Evolutionary conservation across 768 basidiomycete genomes (phyloP).

Genomic region (Phlebiopsis gigantea): DNA sequence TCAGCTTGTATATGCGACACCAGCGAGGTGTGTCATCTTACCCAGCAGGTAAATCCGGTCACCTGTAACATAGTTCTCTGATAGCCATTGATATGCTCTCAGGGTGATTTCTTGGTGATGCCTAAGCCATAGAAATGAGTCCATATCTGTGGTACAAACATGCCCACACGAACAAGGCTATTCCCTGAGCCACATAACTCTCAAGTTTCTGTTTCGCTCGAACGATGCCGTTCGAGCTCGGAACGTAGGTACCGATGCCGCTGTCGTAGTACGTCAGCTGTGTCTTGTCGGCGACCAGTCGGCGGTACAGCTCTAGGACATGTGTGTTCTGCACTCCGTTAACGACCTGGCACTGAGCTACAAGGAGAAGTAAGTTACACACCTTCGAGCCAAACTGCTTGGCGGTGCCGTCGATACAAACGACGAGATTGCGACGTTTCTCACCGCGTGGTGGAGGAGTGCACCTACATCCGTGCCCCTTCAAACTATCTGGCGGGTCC

Average conservation of each 20-base stretch:
- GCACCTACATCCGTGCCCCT: no score
- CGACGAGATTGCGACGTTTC: neutral
- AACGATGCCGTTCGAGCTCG: no score
- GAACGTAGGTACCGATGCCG: neutral
- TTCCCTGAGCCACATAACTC: no score
- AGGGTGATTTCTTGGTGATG: neutral
- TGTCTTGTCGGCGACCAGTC: neutral
- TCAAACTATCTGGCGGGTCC: no score
- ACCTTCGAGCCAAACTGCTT: neutral
- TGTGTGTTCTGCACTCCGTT: neutral
- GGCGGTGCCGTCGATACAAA: conserved; percentile 1
- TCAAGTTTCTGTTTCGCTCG: no score
- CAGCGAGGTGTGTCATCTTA: neutral
- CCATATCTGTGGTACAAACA: no score
- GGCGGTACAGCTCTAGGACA: neutral
- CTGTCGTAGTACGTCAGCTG: conserved; percentile 3
- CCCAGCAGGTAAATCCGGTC: neutral
- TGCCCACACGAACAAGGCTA: no score
- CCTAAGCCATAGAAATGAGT: no score
- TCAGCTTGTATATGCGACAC: no score
- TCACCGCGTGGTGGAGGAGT: no score
- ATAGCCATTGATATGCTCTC: neutral
- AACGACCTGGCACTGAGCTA: no score
- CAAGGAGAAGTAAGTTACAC: neutral
- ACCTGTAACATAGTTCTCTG: neutral